Evolutionary conservation across 2,329 filamentous ascomycete species (phyloP), one percentile per base, ranked within the genome.

Genomic region (Phaeosphaeriaceae sp.): DNA sequence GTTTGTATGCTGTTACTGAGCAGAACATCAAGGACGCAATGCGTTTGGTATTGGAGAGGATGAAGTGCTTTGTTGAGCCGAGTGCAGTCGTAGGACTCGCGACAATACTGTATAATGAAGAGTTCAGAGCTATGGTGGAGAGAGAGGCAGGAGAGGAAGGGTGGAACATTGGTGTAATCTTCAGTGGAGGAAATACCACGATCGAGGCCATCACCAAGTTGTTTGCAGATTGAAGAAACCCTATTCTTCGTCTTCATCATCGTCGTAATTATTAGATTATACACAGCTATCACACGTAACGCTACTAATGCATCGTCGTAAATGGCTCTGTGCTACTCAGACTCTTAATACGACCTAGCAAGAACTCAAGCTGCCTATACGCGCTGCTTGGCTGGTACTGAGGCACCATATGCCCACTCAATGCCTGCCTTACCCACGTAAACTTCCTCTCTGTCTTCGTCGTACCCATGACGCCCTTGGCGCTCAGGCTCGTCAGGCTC

Each of bases 61-160:
- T 94, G 81, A 97, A 97, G 83, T 77, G 96, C 38, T 85, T 97
- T 17, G 86, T 97, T 11, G 93, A 97, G 79, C 93, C 93, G 17
- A 92, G 88, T 73, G 85, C 89, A 0, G 91, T 87, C 2, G 92
- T 97, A n/a, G 84, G 86, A 1, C 72, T 97, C 51, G 94, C 93
- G 0, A 89, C 90, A 6, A 87, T 86, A 43, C 76, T 97, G 59
- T 97, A 85, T 58, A 88, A 96, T 70, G 90, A 95, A 74, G 90
- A 92, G 3, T 97, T 97, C 33, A 55, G 70, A 46, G 48, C 66
- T 11, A 73, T 87, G 73, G 88, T 92, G 8, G 85, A 90, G 76
- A 72, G 66, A 51, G 88, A 92, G 72, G 88, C 79, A 0, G 89
- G 89, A 0, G 80, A 84, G 43, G 78, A 83, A 11, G 90, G 90